These are phyloP conservation scores for Triticum dicoccoides DNA, from an alignment of 176 grass and related monocot genomes.

Conservation along the genomic window DNA sequence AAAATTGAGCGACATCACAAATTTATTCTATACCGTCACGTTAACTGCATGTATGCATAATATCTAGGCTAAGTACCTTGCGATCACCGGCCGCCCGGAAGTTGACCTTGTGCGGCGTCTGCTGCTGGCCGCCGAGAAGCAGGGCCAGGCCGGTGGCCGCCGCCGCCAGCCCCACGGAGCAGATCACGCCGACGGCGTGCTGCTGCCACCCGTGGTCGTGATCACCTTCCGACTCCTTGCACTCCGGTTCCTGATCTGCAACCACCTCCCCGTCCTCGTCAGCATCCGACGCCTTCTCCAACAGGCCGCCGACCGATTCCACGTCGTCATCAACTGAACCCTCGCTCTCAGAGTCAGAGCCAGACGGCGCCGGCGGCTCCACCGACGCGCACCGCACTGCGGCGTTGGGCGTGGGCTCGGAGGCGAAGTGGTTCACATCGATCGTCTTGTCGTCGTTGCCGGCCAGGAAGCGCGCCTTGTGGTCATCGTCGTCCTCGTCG, in stretches of 20 bases:
- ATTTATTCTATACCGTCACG: neutral
- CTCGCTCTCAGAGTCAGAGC: neutral
- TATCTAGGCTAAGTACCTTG: neutral
- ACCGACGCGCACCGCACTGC: neutral
- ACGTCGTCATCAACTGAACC: neutral
- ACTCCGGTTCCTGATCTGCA: neutral
- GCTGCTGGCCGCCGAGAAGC: neutral
- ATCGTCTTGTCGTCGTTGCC: neutral
- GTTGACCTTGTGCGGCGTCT: neutral
- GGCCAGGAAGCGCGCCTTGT: neutral
- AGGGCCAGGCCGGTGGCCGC: neutral
- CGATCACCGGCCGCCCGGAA: neutral
- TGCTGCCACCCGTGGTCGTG: neutral
- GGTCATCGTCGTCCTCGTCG: neutral
- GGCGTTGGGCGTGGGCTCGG: neutral
- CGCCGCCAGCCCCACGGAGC: neutral
- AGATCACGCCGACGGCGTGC: constrained; percentile 9
- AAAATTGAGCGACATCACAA: neutral
- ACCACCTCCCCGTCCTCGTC: neutral
- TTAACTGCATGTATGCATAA: too few species aligned
- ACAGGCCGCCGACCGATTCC: neutral
- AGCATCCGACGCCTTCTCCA: neutral
- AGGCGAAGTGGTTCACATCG: constrained; percentile 12
- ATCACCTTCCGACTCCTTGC: neutral
- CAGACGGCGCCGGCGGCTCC: neutral